Evolutionary conservation across 495 filamentous ascomycete species (phyloP), one percentile per base, ranked within the genome.

Genomic region (Daldinia grandis): DNA sequence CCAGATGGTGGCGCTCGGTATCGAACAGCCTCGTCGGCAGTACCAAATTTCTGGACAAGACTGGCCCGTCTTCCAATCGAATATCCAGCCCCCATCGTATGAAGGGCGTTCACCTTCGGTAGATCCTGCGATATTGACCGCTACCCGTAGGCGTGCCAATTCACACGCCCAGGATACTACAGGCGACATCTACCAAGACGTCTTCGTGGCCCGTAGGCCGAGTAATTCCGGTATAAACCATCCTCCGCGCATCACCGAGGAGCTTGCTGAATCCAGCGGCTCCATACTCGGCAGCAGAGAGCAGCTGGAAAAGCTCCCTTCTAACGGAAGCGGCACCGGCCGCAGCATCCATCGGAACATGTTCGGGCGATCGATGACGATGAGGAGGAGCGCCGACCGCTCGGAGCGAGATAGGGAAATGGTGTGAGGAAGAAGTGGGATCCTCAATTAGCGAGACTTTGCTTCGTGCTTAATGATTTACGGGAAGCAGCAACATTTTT

Each of bases 1-100:
- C 53, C 86, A 91, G 47, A 91, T 98, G 78, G 78, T 83, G 2
- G 92, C 95, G 71, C 88, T 94, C 64, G 93, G 93, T 69, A 94
- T 97, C 75, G 92, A 97, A 84, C 93, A 93, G 37, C 93, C 93
- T 42, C 88, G 88, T 71, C 87, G 90, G 80, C 89, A 91, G 74
- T 88, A 87, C 76, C 90, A 92, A 31, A 92, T 93, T 55, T 81
- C 83, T 3, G 78, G 79, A 50, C 74, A 77, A 21, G 80, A 83
- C 25, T 83, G 82, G 74, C 85, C 88, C 28, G 75, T 84, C 73
- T 87, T 78, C 74, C 80, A 80, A 76, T 68, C 79, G 25, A 78
- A 80, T 15, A 54, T 83, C 1, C 71, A 78, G 14, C 76, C 76
- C 3, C 80, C 81, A 0, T 68, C 77, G 0, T 76, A 79, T 15